Conservation (phyloP, 2,329 filamentous ascomycete genomes). For the Curvularia spicifera region DNA sequence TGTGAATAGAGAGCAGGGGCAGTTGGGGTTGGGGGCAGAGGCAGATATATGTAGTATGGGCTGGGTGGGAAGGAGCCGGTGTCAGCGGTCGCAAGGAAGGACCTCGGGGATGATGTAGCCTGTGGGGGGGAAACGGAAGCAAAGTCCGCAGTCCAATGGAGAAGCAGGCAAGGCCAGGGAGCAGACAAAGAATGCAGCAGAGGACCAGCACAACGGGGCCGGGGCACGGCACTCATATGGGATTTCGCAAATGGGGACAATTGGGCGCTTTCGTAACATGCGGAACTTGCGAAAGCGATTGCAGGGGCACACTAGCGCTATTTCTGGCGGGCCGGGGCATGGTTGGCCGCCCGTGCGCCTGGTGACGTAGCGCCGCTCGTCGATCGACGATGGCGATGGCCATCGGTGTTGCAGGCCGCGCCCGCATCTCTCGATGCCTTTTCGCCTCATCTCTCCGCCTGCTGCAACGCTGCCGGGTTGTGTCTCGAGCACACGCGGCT, state of each 20-base stretch:
- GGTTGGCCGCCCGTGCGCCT: constrained; percentile 8
- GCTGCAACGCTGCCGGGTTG: no score
- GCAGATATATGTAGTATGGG: neutral
- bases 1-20: neutral
- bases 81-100: neutral
- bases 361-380: constrained; percentile 14
- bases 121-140: neutral
- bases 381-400: constrained; percentile 10
- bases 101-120: neutral
- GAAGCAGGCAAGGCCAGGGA: neutral
- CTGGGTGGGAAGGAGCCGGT: neutral
- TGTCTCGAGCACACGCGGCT: neutral
- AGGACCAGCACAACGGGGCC: constrained; percentile 1
- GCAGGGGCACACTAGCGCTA: neutral
- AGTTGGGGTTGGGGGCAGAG: neutral
- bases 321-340: neutral
- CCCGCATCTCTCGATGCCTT: neutral
- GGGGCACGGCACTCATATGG: constrained; percentile 11
- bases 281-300: constrained; percentile 20
- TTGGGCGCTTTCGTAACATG: constrained; percentile 13
- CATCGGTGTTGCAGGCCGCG: constrained; percentile 1
- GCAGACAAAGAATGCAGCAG: neutral
- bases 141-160: neutral
- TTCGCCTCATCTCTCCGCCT: neutral
- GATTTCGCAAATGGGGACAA: constrained; percentile 11